These are phyloP conservation scores for Mycena indigotica DNA, from an alignment of 768 basidiomycete species.

Conservation along the genomic window DNA sequence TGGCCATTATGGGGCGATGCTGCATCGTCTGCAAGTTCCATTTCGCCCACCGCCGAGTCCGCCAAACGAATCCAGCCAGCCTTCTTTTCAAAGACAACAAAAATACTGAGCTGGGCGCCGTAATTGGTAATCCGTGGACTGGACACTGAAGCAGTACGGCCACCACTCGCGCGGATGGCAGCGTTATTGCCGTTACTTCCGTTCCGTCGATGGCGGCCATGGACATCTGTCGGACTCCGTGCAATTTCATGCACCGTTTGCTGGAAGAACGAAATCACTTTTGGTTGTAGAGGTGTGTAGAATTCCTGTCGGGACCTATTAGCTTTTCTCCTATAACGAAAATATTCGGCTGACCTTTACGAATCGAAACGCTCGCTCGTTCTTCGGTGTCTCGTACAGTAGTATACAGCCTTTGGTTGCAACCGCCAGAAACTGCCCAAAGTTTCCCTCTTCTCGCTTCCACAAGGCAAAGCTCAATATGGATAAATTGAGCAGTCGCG, in stretches of 20 bases:
- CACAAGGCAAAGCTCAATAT: conserved; percentile 72
- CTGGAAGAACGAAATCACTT: conserved; percentile 68
- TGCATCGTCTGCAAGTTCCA: conserved; percentile 58
- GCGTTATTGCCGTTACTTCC: conserved; percentile 44
- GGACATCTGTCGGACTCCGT: conserved; percentile 45
- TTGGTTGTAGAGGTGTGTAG: conserved; percentile 73
- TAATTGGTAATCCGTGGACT: conserved; percentile 46
- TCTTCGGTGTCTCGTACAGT: conserved; percentile 79
- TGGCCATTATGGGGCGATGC: conserved; percentile 29
- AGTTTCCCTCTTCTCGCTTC: conserved; percentile 52
- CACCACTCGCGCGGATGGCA: conserved; percentile 36
- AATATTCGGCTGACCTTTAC: conserved; percentile 57
- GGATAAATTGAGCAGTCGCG: conserved; percentile 58
- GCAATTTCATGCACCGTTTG: conserved; percentile 61
- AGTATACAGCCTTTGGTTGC: conserved; percentile 74
- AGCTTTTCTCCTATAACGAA: background rate
- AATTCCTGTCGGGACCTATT: conserved; percentile 86
- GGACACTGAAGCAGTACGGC: conserved; percentile 29
- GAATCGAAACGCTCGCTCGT: conserved; percentile 81
- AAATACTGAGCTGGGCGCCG: conserved; percentile 75
- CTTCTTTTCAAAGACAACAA: conserved; percentile 86
- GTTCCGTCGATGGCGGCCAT: conserved; percentile 38
- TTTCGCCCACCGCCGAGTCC: conserved; percentile 80
- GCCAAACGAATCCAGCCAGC: conserved; percentile 80
- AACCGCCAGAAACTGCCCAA: conserved; percentile 67